Evolutionary conservation across 768 basidiomycete genomes (phyloP).

Genomic region (Lyophyllum decastes): DNA sequence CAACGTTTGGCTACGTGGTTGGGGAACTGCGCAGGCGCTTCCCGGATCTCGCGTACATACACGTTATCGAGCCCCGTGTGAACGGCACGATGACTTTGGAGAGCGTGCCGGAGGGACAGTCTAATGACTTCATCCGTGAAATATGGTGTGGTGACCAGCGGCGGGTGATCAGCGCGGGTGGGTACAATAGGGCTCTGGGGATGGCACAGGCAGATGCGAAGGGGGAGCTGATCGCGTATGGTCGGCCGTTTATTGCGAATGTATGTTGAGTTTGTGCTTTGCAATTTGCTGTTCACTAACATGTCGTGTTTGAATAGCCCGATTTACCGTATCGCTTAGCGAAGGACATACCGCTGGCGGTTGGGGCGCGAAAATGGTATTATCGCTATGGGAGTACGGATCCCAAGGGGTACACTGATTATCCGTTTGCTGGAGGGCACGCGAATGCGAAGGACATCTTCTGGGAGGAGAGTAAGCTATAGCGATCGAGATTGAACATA

Average conservation of each 20-base stretch:
- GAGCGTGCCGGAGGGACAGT: slow-evolving; percentile 7
- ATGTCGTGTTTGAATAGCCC: slow-evolving; percentile 26
- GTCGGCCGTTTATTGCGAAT: slow-evolving; percentile 37
- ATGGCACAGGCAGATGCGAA: slow-evolving; percentile 30
- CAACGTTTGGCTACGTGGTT: slow-evolving; percentile 33
- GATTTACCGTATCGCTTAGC: slow-evolving; percentile 32
- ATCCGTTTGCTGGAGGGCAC: slow-evolving; percentile 21
- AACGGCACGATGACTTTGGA: slow-evolving; percentile 10
- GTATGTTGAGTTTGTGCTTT: slow-evolving; percentile 23
- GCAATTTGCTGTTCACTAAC: neutral
- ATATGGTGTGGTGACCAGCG: slow-evolving; percentile 36
- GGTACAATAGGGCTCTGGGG: slow-evolving; percentile 31
- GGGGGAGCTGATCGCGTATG: slow-evolving; percentile 35
- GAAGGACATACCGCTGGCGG: slow-evolving; percentile 25
- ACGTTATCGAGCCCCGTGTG: slow-evolving; percentile 38
- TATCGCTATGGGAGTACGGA: slow-evolving; percentile 24
- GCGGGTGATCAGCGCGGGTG: slow-evolving; percentile 35
- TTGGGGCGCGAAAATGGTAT: slow-evolving; percentile 26
- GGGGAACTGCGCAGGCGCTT: slow-evolving; percentile 31
- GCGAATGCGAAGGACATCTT: neutral
- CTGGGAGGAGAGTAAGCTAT: slow-evolving; percentile 3
- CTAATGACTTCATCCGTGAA: slow-evolving; percentile 36
- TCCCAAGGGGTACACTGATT: slow-evolving; percentile 31
- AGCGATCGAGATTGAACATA: neutral
- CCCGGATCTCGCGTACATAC: slow-evolving; percentile 46